Percentiles rank a stretch among this genome's conserved stretches.
Conservation (phyloP, 768 basidiomycete species). For the Tylopilus rubrobrunneus region DNA sequence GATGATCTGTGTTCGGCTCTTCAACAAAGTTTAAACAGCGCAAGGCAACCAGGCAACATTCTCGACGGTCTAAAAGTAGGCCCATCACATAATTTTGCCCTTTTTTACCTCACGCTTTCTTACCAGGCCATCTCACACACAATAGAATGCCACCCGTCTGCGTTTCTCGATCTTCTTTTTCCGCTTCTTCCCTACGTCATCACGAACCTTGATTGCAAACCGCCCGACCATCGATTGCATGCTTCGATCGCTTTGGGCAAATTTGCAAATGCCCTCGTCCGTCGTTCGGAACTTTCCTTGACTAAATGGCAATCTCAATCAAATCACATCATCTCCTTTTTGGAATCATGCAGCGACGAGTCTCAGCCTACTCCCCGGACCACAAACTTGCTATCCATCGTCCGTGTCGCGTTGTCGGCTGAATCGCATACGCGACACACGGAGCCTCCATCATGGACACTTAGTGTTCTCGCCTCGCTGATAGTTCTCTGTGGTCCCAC, state of each 20-base stretch:
- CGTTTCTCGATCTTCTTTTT: conserved; percentile 16
- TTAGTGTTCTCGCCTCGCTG: conserved; percentile 42
- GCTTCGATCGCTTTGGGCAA: conserved; percentile 22
- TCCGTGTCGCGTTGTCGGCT: conserved; percentile 28
- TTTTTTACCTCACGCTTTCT: conserved; percentile 4
- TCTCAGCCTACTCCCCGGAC: background rate
- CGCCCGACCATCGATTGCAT: conserved; percentile 17
- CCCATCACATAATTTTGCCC: background rate
- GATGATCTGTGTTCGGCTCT: conserved; percentile 35
- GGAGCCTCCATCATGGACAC: conserved; percentile 41
- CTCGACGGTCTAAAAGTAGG: conserved; percentile 31
- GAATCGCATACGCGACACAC: conserved; percentile 16
- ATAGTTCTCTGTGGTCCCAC: conserved; percentile 43
- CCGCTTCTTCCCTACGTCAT: conserved; percentile 23
- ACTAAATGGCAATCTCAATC: conserved; percentile 26
- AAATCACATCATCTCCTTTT: conserved; percentile 23
- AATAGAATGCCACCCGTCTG: conserved; percentile 13
- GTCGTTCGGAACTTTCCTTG: conserved; percentile 30
- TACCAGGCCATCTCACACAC: conserved; percentile 25
- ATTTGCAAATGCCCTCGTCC: conserved; percentile 28
- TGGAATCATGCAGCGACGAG: conserved; percentile 16
- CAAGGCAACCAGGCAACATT: conserved; percentile 14
- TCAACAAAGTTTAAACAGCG: conserved; percentile 32
- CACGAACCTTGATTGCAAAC: conserved; percentile 10
- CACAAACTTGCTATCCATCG: conserved; percentile 22